These are phyloP conservation scores for Phytophthora uliginosa DNA, from an alignment of 352 stramenopile genomes.

Conservation along the genomic window DNA sequence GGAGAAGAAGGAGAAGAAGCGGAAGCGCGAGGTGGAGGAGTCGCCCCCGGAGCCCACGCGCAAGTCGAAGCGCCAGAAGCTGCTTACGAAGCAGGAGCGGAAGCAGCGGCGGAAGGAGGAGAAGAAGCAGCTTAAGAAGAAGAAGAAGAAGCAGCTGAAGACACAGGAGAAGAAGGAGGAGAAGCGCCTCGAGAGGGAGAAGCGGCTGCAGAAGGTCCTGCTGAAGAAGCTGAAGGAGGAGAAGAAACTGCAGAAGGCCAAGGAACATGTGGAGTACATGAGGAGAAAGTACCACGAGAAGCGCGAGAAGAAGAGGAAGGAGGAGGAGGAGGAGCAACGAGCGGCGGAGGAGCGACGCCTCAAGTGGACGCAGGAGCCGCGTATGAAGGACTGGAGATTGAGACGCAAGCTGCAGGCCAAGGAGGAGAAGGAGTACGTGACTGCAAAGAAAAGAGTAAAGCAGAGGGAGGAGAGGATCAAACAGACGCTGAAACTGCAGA, in stretches of 20 bases:
- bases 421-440: constrained; percentile 1
- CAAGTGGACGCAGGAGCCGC: not conserved
- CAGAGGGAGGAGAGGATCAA: constrained; percentile 26
- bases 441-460: not conserved
- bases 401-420: constrained; percentile 22
- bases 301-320: not conserved
- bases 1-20: not conserved
- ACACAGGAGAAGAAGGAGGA: not conserved
- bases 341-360: not conserved
- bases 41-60: constrained; percentile 17
- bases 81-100: not conserved
- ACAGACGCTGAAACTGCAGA: not conserved
- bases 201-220: constrained; percentile 13
- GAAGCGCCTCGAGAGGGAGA: not conserved
- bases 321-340: not conserved
- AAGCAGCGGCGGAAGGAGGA: constrained; percentile 3
- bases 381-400: constrained; percentile 29
- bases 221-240: not conserved
- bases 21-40: constrained; percentile 22
- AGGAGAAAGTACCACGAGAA: not conserved
- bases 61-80: constrained; percentile 19
- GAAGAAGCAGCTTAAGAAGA: constrained; percentile 9
- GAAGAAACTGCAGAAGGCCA: not conserved
- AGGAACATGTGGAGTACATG: not conserved
- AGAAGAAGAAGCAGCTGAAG: constrained; percentile 14